Percentiles rank a stretch among this genome's conserved stretches.
phyloP scores from a whole-genome alignment of 805 yeast species.

The Pachysolen tannophilus region DNA sequence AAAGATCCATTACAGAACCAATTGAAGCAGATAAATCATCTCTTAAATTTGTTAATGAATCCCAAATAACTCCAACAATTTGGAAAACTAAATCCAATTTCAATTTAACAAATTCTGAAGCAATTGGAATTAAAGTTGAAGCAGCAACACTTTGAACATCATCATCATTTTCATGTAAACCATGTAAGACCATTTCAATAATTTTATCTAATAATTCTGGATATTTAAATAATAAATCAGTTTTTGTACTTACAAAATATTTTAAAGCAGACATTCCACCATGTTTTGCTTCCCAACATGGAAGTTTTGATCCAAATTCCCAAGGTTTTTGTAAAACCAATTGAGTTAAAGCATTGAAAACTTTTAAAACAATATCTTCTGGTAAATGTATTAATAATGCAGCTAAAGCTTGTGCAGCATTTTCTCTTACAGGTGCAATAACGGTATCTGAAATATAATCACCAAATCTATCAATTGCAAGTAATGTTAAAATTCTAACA shows the following conservation, averaged over 20 bases:
- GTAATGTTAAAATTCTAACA: constrained; percentile 74
- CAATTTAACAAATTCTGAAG: constrained; percentile 72
- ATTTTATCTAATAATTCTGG: constrained; percentile 60
- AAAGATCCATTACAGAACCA: constrained; percentile 90
- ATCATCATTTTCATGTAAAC: constrained; percentile 71
- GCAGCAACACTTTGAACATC: constrained; percentile 98
- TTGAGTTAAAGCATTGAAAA: constrained; percentile 58
- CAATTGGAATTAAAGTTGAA: constrained; percentile 83
- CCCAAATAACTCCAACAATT: constrained; percentile 75
- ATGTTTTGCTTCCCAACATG: constrained; percentile 96
- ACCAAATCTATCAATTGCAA: constrained; percentile 92
- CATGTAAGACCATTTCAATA: constrained; percentile 79
- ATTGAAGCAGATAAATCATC: constrained; percentile 94
- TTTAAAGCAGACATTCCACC: constrained; percentile 94
- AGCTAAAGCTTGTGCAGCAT: constrained; percentile 91
- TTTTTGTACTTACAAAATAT: constrained; percentile 84
- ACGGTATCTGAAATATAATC: constrained; percentile 97
- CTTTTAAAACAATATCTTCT: constrained; percentile 45
- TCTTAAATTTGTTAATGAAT: constrained; percentile 69
- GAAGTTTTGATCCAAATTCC: constrained; percentile 34
- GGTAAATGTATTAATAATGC: constrained; percentile 75
- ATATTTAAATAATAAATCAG: constrained; percentile 60
- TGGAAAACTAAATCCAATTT: constrained; percentile 42
- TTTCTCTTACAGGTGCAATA: constrained; percentile 96
- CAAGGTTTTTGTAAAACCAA: constrained; percentile 57